These are phyloP conservation scores for Tephrocybe rancida DNA, from an alignment of 768 basidiomycete genomes.

Conservation along the genomic window DNA sequence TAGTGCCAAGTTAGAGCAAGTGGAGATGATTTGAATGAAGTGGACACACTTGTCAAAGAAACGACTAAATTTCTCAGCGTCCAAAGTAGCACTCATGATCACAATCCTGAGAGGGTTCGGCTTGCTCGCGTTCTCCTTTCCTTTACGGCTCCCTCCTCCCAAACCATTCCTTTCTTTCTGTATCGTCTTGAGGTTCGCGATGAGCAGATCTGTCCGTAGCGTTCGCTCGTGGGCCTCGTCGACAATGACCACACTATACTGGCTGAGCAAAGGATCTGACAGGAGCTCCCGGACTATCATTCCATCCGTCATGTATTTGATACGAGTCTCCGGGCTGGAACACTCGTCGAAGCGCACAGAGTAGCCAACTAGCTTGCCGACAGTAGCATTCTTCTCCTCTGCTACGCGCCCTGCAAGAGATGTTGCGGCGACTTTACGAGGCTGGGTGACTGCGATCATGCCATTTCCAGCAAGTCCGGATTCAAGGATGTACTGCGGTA, in stretches of 20 bases:
- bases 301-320: constrained; percentile 98
- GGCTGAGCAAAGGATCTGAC: constrained; percentile 71
- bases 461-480: constrained; percentile 71
- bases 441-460: constrained; percentile 92
- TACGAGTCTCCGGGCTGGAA: constrained; percentile 68
- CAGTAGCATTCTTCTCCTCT: constrained; percentile 67
- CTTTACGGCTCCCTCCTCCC: constrained; percentile 43
- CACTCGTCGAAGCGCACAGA: constrained; percentile 95
- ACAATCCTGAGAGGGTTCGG: constrained; percentile 84
- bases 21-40: neutral
- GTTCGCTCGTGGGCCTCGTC: constrained; percentile 99
- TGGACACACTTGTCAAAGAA: constrained; percentile 80
- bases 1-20: constrained; percentile 4
- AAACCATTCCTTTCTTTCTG: constrained; percentile 61
- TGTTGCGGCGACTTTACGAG: constrained; percentile 92
- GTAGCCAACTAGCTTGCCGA: constrained; percentile 89
- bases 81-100: constrained; percentile 97
- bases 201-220: constrained; percentile 89
- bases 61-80: constrained; percentile 90
- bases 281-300: constrained; percentile 95
- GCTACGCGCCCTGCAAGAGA: constrained; percentile 93
- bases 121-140: constrained; percentile 34
- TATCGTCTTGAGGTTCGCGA: constrained; percentile 87
- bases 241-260: constrained; percentile 87
- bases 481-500: constrained; percentile 94